phyloP scores from a whole-genome alignment of 148 eudicot genomes.

The Fagopyrum tataricum region DNA sequence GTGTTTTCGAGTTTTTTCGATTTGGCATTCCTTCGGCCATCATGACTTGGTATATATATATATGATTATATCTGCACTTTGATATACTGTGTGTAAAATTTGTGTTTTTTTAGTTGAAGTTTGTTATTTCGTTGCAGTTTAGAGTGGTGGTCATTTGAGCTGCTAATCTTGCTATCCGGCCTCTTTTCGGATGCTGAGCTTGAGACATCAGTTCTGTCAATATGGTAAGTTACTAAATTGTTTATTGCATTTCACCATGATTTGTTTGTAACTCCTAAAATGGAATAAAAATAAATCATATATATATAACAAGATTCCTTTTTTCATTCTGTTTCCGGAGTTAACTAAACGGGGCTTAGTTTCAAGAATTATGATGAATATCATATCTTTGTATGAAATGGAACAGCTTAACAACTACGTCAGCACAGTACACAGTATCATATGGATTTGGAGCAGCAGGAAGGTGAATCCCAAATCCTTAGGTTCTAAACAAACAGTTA shows the following conservation, averaged over 20 bases:
- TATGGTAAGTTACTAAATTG: conserved; percentile 28
- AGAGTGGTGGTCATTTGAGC: conserved; percentile 86
- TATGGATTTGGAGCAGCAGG: conserved; percentile 70
- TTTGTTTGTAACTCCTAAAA: no score
- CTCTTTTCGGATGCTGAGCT: conserved; percentile 78
- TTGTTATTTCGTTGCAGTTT: conserved; percentile 29
- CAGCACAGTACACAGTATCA: conserved; percentile 68
- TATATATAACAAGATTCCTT: no score
- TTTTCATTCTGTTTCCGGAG: no score
- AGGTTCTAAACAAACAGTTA: neutral
- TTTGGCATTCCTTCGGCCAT: conserved; percentile 47
- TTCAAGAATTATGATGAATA: no score
- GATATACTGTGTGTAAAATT: neutral
- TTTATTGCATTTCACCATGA: no score
- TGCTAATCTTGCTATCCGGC: conserved; percentile 63
- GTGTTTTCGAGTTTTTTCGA: conserved; percentile 29
- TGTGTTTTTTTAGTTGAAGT: neutral
- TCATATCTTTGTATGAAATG: neutral
- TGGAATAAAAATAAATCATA: no score
- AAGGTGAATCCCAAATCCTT: conserved; percentile 31
- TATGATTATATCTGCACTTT: no score
- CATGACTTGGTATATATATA: conserved; percentile 44
- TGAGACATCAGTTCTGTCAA: conserved; percentile 67
- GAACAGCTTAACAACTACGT: conserved; percentile 50
- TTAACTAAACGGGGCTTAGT: no score